A percentile compares a stretch with the other conserved stretches of the same genome.
phyloP scores from a whole-genome alignment of 805 yeast genomes.

The Starmerella potacharoeniae region DNA sequence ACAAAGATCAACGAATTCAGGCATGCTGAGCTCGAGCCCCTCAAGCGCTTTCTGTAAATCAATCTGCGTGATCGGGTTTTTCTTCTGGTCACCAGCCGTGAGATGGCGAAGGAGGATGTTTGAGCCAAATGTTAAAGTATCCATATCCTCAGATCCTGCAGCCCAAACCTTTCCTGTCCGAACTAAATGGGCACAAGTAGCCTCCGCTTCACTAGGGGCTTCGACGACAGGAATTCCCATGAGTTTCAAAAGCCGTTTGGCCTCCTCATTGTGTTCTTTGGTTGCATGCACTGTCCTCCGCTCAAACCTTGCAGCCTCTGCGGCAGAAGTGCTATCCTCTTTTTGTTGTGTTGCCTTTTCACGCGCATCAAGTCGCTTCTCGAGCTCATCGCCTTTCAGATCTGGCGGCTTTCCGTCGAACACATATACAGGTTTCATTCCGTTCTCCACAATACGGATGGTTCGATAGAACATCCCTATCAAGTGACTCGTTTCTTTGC shows the following conservation, averaged over 20 bases:
- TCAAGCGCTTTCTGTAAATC: conserved; percentile 55
- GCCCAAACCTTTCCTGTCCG: conserved; percentile 85
- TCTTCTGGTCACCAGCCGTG: conserved; percentile 88
- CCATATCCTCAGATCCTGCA: conserved; percentile 99
- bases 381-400: conserved; percentile 83
- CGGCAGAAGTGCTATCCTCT: conserved; percentile 65
- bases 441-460: conserved; percentile 74
- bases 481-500: conserved; percentile 82
- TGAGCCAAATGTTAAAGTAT: conserved; percentile 84
- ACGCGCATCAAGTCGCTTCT: conserved; percentile 67
- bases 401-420: conserved; percentile 98
- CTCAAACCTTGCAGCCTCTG: conserved; percentile 64
- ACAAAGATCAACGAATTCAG: conserved; percentile 80
- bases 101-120: conserved; percentile 75
- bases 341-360: conserved; percentile 72
- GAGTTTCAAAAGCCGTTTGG: conserved; percentile 59
- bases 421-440: conserved; percentile 93
- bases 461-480: conserved; percentile 97
- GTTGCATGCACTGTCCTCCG: conserved; percentile 84
- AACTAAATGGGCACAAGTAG: conserved; percentile 93
- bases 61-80: conserved; percentile 82
- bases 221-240: conserved; percentile 94
- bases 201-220: conserved; percentile 98
- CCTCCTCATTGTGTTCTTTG: conserved; percentile 86
- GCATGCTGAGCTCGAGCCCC: conserved; percentile 61